Evolutionary conservation across 2,329 filamentous ascomycete species (phyloP).

Genomic region (Ceratocystis cubensis): DNA sequence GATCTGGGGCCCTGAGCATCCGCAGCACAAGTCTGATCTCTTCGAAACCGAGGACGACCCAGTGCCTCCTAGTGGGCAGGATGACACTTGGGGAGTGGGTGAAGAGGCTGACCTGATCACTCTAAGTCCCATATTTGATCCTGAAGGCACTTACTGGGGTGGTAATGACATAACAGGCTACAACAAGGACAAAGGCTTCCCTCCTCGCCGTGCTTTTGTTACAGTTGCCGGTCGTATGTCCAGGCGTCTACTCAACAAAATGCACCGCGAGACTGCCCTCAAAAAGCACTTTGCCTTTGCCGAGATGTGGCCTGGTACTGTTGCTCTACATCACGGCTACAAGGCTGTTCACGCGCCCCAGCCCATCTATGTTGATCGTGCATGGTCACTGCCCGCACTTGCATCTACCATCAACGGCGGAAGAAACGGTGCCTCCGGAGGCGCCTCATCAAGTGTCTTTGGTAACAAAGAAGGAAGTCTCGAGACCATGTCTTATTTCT

Average conservation of each 20-base stretch:
- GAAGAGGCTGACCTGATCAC: constrained; percentile 89
- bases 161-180: constrained; percentile 75
- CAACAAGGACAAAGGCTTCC: constrained; percentile 47
- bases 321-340: constrained; percentile 78
- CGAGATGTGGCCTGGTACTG: constrained; percentile 89
- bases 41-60: constrained; percentile 64
- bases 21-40: constrained; percentile 54
- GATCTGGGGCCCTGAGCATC: constrained; percentile 75
- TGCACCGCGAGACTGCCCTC: constrained; percentile 81
- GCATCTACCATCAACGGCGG: constrained; percentile 71
- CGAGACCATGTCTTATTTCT: constrained; percentile 79
- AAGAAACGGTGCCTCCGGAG: constrained; percentile 61
- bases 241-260: constrained; percentile 62
- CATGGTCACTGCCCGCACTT: constrained; percentile 70
- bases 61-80: constrained; percentile 52
- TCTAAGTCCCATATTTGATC: constrained; percentile 84
- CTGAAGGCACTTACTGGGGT: constrained; percentile 73
- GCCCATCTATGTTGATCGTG: constrained; percentile 73
- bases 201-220: constrained; percentile 70
- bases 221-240: constrained; percentile 81
- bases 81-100: constrained; percentile 79
- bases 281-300: constrained; percentile 85
- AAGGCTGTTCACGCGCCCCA: constrained; percentile 89
- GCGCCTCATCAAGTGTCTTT: constrained; percentile 58
- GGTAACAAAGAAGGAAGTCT: constrained; percentile 85